Evolutionary conservation across 805 yeast species (phyloP).

Genomic region (Candida railenensis): DNA sequence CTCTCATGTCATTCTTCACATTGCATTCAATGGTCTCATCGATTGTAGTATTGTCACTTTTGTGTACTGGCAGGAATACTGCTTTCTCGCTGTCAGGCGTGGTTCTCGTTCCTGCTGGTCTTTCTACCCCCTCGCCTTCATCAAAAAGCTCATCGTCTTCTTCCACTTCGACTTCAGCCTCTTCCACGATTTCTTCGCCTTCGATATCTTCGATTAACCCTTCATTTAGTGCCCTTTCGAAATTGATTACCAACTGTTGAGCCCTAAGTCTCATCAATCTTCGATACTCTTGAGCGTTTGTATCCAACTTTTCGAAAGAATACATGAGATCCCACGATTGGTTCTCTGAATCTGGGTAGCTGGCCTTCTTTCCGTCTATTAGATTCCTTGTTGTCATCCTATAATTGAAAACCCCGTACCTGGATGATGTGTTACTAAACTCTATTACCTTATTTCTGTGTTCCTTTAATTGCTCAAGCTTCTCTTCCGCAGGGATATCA

Average conservation of each 20-base stretch:
- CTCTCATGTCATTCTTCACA: conserved; percentile 15
- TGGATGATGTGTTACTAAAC: conserved; percentile 21
- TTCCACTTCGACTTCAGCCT: not conserved
- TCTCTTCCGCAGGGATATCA: conserved; percentile 20
- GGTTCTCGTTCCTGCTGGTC: not conserved
- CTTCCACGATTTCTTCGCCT: not conserved
- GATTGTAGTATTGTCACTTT: not conserved
- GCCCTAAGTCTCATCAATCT: not conserved
- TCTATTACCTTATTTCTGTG: conserved; percentile 24
- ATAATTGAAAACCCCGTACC: conserved; percentile 21
- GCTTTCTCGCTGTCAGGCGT: not conserved
- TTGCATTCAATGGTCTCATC: not conserved
- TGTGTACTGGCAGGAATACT: too few species aligned
- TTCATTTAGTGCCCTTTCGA: not conserved
- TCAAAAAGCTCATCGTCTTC: conserved; percentile 1
- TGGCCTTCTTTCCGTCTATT: conserved; percentile 8
- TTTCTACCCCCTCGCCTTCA: not conserved
- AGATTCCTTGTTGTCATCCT: conserved; percentile 14
- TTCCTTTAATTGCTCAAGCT: conserved; percentile 19
- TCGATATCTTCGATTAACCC: conserved; percentile 2
- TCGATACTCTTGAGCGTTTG: conserved; percentile 11
- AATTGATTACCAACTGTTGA: not conserved
- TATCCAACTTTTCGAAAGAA: conserved; percentile 13
- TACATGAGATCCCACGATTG: conserved; percentile 23
- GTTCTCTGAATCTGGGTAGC: conserved; percentile 22